These are phyloP conservation scores for Hyphodiscus hymeniophilus DNA, from an alignment of 495 filamentous ascomycete genomes.

Conservation along the genomic window DNA sequence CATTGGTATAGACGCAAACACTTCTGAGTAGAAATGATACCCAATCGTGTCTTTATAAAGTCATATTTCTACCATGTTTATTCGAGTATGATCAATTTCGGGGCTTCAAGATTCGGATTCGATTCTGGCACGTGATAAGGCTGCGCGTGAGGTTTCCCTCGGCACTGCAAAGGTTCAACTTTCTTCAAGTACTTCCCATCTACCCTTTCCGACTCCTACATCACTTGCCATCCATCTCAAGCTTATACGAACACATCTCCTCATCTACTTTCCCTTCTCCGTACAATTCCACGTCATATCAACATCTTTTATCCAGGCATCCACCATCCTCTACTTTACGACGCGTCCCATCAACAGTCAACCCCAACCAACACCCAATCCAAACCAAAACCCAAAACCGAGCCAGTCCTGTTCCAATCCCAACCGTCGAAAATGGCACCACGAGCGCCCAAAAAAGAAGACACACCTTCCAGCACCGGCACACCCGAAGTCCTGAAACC, in stretches of 20 bases:
- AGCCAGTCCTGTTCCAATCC: neutral
- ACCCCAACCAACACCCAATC: neutral
- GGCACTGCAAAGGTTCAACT: no score
- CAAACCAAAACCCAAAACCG: neutral
- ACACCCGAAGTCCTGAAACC: conserved; percentile 13
- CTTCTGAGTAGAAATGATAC: conserved; percentile 23
- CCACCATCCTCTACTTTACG: neutral
- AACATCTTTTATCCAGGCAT: neutral
- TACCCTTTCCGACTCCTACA: no score
- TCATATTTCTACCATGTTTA: neutral
- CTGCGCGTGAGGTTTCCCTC: no score
- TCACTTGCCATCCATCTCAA: no score
- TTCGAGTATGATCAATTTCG: no score
- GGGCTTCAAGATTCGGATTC: neutral
- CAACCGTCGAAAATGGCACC: conserved; percentile 10
- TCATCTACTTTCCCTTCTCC: no score
- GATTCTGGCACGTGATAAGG: neutral
- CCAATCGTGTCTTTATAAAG: conserved; percentile 6
- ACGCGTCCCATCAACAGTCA: neutral
- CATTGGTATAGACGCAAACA: neutral
- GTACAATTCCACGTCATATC: neutral
- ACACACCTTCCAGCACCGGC: conserved; percentile 1
- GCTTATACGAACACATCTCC: no score
- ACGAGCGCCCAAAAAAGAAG: conserved; percentile 8
- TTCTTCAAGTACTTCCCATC: no score